Evolutionary conservation across 129 eudicot species (phyloP).

Genomic region (Tagetes erecta): DNA sequence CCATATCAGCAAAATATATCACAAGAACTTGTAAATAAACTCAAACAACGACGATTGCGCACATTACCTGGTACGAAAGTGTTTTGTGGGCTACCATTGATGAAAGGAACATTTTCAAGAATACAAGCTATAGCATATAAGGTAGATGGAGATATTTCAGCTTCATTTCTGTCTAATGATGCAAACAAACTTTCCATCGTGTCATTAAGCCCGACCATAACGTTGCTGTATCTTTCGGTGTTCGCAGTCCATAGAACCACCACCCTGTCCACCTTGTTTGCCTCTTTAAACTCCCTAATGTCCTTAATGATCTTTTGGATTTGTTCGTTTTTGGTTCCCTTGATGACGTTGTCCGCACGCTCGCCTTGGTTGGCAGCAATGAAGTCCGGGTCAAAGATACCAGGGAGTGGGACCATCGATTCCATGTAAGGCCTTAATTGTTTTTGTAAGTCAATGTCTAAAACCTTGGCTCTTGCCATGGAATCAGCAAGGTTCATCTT

Average conservation of each 20-base stretch:
- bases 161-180: constrained; percentile 75
- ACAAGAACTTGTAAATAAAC: no score
- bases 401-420: constrained; percentile 98
- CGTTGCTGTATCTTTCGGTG: constrained; percentile 96
- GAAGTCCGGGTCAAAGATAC: constrained; percentile 93
- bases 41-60: no score
- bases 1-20: not conserved
- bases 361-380: constrained; percentile 95
- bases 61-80: constrained; percentile 82
- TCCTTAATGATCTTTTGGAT: constrained; percentile 77
- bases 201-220: constrained; percentile 87
- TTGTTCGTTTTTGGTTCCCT: constrained; percentile 89
- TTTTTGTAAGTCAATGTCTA: constrained; percentile 94
- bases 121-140: constrained; percentile 89
- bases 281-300: constrained; percentile 96
- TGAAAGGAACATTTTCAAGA: constrained; percentile 89
- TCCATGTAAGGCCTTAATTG: constrained; percentile 99
- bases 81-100: constrained; percentile 99
- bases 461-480: constrained; percentile 87
- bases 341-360: constrained; percentile 87
- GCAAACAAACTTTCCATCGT: constrained; percentile 77
- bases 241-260: constrained; percentile 95
- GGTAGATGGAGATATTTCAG: constrained; percentile 96
- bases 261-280: constrained; percentile 83
- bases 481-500: constrained; percentile 93